Percentiles rank a stretch among this genome's conserved stretches.
phyloP scores from a whole-genome alignment of 306 rosid species.

The Hippophae tibetana region DNA sequence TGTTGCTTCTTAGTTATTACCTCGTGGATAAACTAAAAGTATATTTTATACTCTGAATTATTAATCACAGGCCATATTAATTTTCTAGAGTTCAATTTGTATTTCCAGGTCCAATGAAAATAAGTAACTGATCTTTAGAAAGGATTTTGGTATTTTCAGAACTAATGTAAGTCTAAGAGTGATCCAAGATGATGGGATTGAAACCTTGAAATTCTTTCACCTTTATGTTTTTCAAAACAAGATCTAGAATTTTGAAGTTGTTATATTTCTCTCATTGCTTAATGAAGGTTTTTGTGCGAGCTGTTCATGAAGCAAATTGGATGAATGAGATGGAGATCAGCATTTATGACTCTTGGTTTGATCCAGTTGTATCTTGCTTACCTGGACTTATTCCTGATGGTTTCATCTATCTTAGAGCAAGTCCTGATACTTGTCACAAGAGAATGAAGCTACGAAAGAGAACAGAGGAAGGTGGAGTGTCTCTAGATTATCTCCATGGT shows the following conservation, averaged over 20 bases:
- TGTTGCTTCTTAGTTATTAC: background rate
- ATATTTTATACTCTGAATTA: background rate
- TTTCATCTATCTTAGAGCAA: conserved; percentile 96
- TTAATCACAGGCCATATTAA: background rate
- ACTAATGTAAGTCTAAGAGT: conserved; percentile 4
- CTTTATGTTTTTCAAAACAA: conserved; percentile 19
- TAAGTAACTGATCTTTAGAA: background rate
- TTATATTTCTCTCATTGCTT: conserved; percentile 26
- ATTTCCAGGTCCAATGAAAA: background rate
- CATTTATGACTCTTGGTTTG: conserved; percentile 97
- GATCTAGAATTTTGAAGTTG: conserved; percentile 25
- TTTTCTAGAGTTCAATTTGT: background rate
- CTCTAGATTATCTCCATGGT: conserved; percentile 65
- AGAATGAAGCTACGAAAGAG: conserved; percentile 82
- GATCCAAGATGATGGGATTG: conserved; percentile 19
- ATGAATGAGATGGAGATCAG: conserved; percentile 99
- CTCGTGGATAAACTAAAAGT: background rate
- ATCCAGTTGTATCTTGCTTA: conserved; percentile 88
- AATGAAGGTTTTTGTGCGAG: conserved; percentile 81
- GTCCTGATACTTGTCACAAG: conserved; percentile 96
- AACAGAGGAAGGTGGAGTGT: conserved; percentile 84
- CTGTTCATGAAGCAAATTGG: conserved; percentile 99
- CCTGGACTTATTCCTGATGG: conserved; percentile 96
- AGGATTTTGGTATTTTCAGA: background rate
- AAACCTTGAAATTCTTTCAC: conserved; percentile 18